These are phyloP conservation scores for Trypanosoma lewisi DNA, from an alignment of 208 protist genomes.

Conservation along the genomic window DNA sequence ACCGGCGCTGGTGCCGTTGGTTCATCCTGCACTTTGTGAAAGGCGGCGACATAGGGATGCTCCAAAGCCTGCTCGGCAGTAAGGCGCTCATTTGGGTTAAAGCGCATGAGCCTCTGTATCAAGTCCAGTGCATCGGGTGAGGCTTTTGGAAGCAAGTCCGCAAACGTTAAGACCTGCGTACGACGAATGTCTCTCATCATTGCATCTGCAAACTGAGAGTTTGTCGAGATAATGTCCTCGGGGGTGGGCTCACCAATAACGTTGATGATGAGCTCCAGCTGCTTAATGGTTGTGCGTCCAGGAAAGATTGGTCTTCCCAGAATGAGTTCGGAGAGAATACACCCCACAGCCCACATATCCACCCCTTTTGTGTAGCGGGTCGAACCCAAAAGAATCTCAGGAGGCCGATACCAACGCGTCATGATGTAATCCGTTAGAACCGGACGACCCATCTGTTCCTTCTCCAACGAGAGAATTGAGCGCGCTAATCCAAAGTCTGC, in stretches of 20 bases:
- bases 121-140: slow-evolving; percentile 93
- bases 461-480: slow-evolving; percentile 86
- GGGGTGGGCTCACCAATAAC: slow-evolving; percentile 85
- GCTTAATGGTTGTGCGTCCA: slow-evolving; percentile 95
- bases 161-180: slow-evolving; percentile 60
- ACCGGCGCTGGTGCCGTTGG: slow-evolving; percentile 72
- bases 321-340: slow-evolving; percentile 97
- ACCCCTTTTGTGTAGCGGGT: slow-evolving; percentile 96
- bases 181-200: slow-evolving; percentile 91
- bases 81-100: slow-evolving; percentile 95
- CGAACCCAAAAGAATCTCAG: slow-evolving; percentile 97
- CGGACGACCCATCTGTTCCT: slow-evolving; percentile 81
- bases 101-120: slow-evolving; percentile 92
- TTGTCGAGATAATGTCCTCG: slow-evolving; percentile 92
- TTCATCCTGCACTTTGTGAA: slow-evolving; percentile 90
- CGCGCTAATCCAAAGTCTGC: slow-evolving; percentile 98
- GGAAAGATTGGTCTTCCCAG: slow-evolving; percentile 95
- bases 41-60: slow-evolving; percentile 93
- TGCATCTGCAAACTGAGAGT: slow-evolving; percentile 93
- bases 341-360: slow-evolving; percentile 98
- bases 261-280: slow-evolving; percentile 95
- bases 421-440: slow-evolving; percentile 96
- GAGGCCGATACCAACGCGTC: slow-evolving; percentile 98
- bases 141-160: slow-evolving; percentile 90
- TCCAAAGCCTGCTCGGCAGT: slow-evolving; percentile 92